Evolutionary conservation across 169 alveolate species (phyloP).

Genomic region (Eimeria praecox): DNA sequence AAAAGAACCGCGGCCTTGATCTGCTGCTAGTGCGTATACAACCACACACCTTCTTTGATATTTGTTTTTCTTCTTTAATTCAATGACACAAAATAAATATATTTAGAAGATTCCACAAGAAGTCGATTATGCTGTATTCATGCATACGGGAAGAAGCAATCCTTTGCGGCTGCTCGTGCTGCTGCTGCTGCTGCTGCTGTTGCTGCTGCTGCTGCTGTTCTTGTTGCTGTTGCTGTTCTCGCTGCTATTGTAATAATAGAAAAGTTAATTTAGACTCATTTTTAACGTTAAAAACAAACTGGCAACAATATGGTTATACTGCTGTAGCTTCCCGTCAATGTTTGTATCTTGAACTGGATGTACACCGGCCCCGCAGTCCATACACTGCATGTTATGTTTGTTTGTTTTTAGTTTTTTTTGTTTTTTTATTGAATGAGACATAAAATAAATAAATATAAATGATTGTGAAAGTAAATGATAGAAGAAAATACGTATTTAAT

Average conservation of each 20-base stretch:
- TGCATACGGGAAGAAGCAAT: background rate
- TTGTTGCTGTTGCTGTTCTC: background rate
- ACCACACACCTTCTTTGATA: background rate
- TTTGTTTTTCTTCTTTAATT: background rate
- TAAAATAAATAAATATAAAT: no score
- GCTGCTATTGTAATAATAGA: background rate
- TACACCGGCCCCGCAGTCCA: no score
- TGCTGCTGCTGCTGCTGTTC: constrained; percentile 15
- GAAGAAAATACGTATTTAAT: no score
- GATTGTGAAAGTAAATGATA: no score
- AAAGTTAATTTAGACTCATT: background rate
- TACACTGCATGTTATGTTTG: no score
- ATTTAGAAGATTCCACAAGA: background rate
- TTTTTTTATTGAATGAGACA: no score
- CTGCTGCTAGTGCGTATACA: constrained; percentile 3
- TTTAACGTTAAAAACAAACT: no score
- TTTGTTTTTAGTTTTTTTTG: no score
- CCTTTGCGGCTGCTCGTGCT: background rate
- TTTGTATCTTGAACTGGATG: no score
- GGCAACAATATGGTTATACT: no score
- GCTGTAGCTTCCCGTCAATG: no score
- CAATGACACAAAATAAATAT: background rate
- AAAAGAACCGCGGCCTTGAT: constrained; percentile 1
- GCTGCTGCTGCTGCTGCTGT: constrained; percentile 29
- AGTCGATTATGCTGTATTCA: background rate